Percentiles rank a stretch among this genome's conserved stretches.
phyloP scores from a whole-genome alignment of 2,329 filamentous ascomycete genomes.

The Stachybotrys elegans region DNA sequence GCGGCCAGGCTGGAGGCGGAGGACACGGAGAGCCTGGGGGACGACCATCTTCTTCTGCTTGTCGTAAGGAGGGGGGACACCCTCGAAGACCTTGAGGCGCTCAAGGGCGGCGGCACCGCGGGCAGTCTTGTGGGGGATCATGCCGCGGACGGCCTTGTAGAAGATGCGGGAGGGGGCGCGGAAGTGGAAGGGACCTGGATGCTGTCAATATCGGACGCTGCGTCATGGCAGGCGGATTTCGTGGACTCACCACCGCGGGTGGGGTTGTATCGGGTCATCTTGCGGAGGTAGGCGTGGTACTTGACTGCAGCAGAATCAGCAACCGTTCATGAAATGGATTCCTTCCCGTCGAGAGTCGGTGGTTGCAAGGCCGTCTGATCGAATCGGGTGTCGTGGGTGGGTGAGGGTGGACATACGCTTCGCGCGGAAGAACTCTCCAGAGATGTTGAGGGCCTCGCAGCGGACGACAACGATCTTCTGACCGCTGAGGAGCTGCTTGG shows the following conservation, averaged over 20 bases:
- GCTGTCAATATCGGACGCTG: slow-evolving; percentile 26
- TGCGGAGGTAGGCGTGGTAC: slow-evolving; percentile 99
- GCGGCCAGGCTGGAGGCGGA: slow-evolving; percentile 96
- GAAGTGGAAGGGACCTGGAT: slow-evolving; percentile 96
- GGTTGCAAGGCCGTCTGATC: slow-evolving; percentile 6
- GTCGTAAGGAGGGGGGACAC: slow-evolving; percentile 97
- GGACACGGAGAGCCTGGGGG: slow-evolving; percentile 92
- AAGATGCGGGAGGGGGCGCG: slow-evolving; percentile 98
- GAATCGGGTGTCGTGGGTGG: slow-evolving; percentile 5
- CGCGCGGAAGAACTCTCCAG: slow-evolving; percentile 99
- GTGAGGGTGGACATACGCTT: slow-evolving; percentile 76
- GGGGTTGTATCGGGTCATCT: slow-evolving; percentile 99
- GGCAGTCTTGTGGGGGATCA: slow-evolving; percentile 99
- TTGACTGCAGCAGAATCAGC: slow-evolving; percentile 74
- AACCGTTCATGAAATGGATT: too few species aligned
- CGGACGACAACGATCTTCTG: slow-evolving; percentile 99
- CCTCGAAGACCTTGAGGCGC: slow-evolving; percentile 99
- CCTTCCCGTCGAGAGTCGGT: slow-evolving; percentile 5
- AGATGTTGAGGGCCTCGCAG: slow-evolving; percentile 99
- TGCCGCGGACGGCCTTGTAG: slow-evolving; percentile 99
- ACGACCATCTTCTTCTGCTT: slow-evolving; percentile 99
- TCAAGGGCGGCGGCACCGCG: slow-evolving; percentile 94
- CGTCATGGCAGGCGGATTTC: neutral
- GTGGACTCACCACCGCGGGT: slow-evolving; percentile 82
- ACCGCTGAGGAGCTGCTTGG: slow-evolving; percentile 97